Base-by-base conservation (phyloP, 495 filamentous ascomycete genomes). In the Arthonia radiata region DNA sequence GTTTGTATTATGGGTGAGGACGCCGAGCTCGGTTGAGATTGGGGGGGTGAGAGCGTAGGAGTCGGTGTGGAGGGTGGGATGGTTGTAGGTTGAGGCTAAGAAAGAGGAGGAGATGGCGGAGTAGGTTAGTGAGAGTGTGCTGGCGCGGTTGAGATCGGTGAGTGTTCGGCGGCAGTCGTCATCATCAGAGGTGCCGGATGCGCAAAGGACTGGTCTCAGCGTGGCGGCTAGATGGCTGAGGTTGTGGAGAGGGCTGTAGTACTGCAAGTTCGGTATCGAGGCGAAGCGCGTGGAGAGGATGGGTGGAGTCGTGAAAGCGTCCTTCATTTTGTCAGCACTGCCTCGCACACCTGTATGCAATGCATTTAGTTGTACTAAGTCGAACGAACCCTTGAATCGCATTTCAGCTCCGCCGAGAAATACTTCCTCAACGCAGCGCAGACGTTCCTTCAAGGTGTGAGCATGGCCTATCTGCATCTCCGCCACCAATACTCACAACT, bases 51-150 rank as follows among this genome's bases (percentile, higher is more conserved):
- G 30, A 17, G 57, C 51, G 47, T 86, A 73, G 50, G 71, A 89
- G 28, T 80, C 71, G 16, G 90, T 48, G 43, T 90, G 80, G 8
- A 89, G 31, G 12, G n/a, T n/a, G n/a, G n/a, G n/a, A n/a, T n/a
- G n/a, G n/a, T n/a, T n/a, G n/a, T 67, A 65, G 33, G 62, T 59
- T 11, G 68, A 73, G 10, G 47, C 50, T 31, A 52, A 26, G 30
- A 65, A 25, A 3, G 36, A 39, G 16, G 30, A 27, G 7, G 49
- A 52, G n/a, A 35, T n/a, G n/a, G n/a, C n/a, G n/a, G 35, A 0
- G 33, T 10, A 36, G 22, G 18, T 23, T 34, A 5, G 43, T 41
- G 11, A 18, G 19, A 18, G 39, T 13, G 15, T 31, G 15, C 2
- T 37, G 12, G 12, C 14, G 27, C 10, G 19, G 17, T 13, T 32